Evolutionary conservation across 2,329 filamentous ascomycete genomes (phyloP).

Genomic region (Sporothrix humicola): DNA sequence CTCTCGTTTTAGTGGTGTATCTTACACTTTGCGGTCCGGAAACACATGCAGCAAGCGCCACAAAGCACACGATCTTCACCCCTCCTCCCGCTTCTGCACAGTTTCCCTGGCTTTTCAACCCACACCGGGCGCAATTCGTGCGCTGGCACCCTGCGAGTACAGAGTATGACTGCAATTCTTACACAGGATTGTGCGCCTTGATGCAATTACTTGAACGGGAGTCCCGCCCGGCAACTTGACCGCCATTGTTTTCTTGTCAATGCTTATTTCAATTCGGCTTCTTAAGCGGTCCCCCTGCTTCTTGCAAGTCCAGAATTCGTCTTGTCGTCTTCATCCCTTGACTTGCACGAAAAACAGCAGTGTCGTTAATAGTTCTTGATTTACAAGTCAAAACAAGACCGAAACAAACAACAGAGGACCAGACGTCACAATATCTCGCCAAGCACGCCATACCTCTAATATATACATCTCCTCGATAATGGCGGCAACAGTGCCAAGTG

Average conservation of each 20-base stretch:
- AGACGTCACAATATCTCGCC: too few species aligned
- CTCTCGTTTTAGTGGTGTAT: not conserved
- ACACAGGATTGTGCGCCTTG: not conserved
- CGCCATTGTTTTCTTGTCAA: slow-evolving; percentile 1
- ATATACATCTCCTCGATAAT: not conserved
- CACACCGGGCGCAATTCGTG: not conserved
- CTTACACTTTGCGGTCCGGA: not conserved
- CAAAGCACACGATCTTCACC: not conserved
- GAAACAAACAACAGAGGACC: not conserved
- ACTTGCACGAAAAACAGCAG: too few species aligned
- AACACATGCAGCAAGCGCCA: not conserved
- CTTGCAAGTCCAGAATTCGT: not conserved
- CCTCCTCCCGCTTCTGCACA: slow-evolving; percentile 15
- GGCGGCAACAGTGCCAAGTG: not conserved
- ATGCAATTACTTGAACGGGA: not conserved
- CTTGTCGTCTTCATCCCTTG: not conserved
- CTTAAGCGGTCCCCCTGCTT: too few species aligned
- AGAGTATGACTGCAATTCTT: not conserved
- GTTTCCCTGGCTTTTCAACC: not conserved
- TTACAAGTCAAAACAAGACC: too few species aligned
- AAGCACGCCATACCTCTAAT: not conserved
- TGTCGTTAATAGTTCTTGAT: too few species aligned
- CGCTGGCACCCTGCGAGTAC: not conserved
- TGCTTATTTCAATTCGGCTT: too few species aligned
- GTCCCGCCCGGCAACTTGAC: not conserved